phyloP scores from a whole-genome alignment of 192 early-diverging fungal genomes.

The Tieghemiomyces parasiticus region DNA sequence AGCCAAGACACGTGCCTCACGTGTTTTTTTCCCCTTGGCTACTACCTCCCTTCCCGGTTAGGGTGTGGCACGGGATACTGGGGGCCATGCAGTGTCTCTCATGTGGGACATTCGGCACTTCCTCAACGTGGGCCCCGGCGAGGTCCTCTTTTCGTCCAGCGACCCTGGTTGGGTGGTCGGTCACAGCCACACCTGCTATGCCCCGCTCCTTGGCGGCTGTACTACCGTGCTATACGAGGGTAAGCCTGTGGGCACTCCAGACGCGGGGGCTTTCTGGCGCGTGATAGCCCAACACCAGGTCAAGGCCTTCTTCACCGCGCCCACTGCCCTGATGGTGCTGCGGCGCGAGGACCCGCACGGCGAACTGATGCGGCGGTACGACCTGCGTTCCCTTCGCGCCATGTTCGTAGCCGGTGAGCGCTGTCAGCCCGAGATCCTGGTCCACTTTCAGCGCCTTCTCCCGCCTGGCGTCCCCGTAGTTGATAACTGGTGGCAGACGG shows the following conservation, averaged over 20 bases:
- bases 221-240: conserved; percentile 76
- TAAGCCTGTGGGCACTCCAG: conserved; percentile 67
- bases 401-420: conserved; percentile 74
- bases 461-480: conserved; percentile 34
- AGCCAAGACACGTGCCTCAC: conserved; percentile 3
- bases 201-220: conserved; percentile 57
- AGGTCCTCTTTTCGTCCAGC: conserved; percentile 62
- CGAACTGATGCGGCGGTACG: conserved; percentile 17
- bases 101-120: conserved; percentile 55
- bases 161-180: conserved; percentile 87
- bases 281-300: conserved; percentile 62
- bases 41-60: conserved; percentile 6
- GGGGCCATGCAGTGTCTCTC: conserved; percentile 57
- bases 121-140: conserved; percentile 50
- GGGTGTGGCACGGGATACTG: conserved; percentile 37
- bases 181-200: conserved; percentile 70
- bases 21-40: conserved; percentile 2
- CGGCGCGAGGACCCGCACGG: conserved; percentile 63
- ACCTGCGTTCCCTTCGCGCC: conserved; percentile 66
- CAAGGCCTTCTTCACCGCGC: conserved; percentile 63
- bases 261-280: conserved; percentile 69
- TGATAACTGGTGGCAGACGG: conserved; percentile 87
- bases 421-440: conserved; percentile 62
- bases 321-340: conserved; percentile 72
- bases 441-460: conserved; percentile 23